phyloP scores from a whole-genome alignment of 2,329 filamentous ascomycete genomes.

The Penicillium corylophilum region DNA sequence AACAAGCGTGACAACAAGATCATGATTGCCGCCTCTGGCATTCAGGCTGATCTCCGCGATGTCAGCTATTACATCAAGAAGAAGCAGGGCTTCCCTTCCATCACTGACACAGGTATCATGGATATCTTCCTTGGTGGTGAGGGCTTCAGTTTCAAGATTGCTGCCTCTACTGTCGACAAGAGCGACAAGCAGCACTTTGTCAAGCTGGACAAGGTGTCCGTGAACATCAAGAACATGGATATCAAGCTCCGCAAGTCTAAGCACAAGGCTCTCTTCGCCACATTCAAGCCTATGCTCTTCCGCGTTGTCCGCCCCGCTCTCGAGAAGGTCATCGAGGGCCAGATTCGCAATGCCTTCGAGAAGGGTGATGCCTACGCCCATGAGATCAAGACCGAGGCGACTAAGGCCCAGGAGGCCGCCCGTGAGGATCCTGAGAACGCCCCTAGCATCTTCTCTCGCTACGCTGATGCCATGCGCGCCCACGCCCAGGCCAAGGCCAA shows the following conservation, averaged over 20 bases:
- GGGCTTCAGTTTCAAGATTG: conserved; percentile 89
- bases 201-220: conserved; percentile 86
- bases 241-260: conserved; percentile 93
- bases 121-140: conserved; percentile 85
- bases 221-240: conserved; percentile 75
- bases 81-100: conserved; percentile 86
- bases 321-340: conserved; percentile 84
- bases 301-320: conserved; percentile 80
- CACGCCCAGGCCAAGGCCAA: conserved; percentile 72
- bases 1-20: conserved; percentile 81
- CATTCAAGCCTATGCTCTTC: conserved; percentile 85
- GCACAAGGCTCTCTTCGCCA: conserved; percentile 83
- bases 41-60: conserved; percentile 86
- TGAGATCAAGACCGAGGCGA: conserved; percentile 78
- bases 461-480: conserved; percentile 72
- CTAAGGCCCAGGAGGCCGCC: conserved; percentile 66
- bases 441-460: conserved; percentile 83
- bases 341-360: conserved; percentile 78
- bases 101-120: conserved; percentile 84
- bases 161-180: conserved; percentile 76
- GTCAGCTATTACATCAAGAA: conserved; percentile 94
- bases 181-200: conserved; percentile 80
- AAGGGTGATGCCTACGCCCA: conserved; percentile 72
- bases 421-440: conserved; percentile 69
- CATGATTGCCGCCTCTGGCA: conserved; percentile 80